phyloP scores from a whole-genome alignment of 108 stramenopile species.

The Nitzschia putrida region DNA sequence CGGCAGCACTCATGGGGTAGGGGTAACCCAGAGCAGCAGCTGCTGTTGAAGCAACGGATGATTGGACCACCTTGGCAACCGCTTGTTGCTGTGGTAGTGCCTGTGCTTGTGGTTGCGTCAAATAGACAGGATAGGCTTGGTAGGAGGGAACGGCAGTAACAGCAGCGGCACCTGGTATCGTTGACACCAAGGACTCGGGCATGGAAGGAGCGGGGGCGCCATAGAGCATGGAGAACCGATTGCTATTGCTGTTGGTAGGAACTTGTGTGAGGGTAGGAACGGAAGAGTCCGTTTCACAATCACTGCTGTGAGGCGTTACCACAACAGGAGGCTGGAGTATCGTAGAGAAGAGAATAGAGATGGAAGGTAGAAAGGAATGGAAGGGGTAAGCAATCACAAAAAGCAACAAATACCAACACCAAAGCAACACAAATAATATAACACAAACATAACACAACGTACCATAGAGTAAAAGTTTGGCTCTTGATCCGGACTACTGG shows the following conservation, averaged over 20 bases:
- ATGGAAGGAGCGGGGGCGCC: neutral
- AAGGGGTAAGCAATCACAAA: too few species aligned
- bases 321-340: slow-evolving; percentile 1
- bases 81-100: neutral
- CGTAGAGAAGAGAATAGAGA: too few species aligned
- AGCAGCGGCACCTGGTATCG: too few species aligned
- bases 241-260: neutral
- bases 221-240: neutral
- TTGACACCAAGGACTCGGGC: neutral
- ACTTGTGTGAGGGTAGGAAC: too few species aligned
- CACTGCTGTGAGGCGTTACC: slow-evolving; percentile 16
- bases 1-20: neutral
- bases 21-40: neutral
- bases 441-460: too few species aligned
- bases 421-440: too few species aligned
- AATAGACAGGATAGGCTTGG: too few species aligned
- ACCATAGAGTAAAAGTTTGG: slow-evolving; percentile 77
- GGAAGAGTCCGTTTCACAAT: slow-evolving; percentile 1
- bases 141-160: too few species aligned
- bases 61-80: neutral
- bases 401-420: too few species aligned
- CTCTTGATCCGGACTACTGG: slow-evolving; percentile 52
- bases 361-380: too few species aligned
- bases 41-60: neutral
- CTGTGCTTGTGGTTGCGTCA: neutral